These are phyloP conservation scores for Exophiala xenobiotica DNA, from an alignment of 2,329 filamentous ascomycete genomes.

Conservation along the genomic window DNA sequence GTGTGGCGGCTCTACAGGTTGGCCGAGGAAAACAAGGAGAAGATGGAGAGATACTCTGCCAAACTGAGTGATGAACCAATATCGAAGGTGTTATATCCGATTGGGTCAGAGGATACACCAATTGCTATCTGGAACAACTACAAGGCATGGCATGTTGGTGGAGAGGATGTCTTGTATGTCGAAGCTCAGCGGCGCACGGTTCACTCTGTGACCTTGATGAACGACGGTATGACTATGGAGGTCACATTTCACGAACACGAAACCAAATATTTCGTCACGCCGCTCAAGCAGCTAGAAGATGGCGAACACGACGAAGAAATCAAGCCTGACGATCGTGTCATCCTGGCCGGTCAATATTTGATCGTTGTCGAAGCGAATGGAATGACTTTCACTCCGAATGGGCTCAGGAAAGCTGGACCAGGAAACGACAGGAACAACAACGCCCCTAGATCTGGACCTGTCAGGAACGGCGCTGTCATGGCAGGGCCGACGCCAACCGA, in stretches of 20 bases:
- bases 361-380: constrained; percentile 6
- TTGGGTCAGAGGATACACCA: constrained; percentile 8
- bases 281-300: constrained; percentile 3
- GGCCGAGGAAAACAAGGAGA: constrained; percentile 23
- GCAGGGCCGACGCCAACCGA: neutral
- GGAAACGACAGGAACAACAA: neutral
- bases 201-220: constrained; percentile 5
- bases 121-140: constrained; percentile 24
- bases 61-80: constrained; percentile 29
- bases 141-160: constrained; percentile 10
- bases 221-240: constrained; percentile 12
- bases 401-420: neutral
- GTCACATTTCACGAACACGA: constrained; percentile 4
- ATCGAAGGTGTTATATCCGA: constrained; percentile 27
- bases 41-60: constrained; percentile 16
- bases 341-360: constrained; percentile 15
- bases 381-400: neutral
- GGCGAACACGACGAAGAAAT: constrained; percentile 13
- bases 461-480: neutral
- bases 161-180: constrained; percentile 9
- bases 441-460: neutral
- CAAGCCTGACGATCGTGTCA: constrained; percentile 5
- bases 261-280: constrained; percentile 11
- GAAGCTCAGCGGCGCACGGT: constrained; percentile 9
- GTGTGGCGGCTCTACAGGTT: constrained; percentile 19